Percentiles rank a stretch among this genome's conserved stretches.
Evolutionary conservation across 2,329 filamentous ascomycete species (phyloP).

Genomic region (Botrytis aclada): DNA sequence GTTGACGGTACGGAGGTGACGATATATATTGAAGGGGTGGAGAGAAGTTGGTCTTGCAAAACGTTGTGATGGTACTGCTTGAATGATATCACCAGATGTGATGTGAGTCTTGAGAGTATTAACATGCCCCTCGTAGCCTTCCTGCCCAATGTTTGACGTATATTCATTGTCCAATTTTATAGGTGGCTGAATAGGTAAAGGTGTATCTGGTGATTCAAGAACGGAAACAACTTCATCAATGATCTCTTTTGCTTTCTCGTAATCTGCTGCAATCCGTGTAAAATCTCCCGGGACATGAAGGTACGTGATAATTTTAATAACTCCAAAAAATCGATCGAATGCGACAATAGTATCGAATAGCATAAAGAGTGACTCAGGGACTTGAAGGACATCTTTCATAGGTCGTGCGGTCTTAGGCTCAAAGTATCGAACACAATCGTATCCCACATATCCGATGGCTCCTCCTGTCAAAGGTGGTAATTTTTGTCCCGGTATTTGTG

Average conservation of each 20-base stretch:
- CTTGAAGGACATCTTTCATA: constrained; percentile 81
- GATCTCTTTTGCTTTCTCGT: constrained; percentile 61
- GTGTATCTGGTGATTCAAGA: constrained; percentile 70
- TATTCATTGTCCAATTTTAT: constrained; percentile 75
- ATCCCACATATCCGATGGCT: constrained; percentile 93
- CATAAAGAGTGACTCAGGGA: constrained; percentile 96
- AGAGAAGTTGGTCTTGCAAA: constrained; percentile 85
- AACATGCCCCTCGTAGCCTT: constrained; percentile 90
- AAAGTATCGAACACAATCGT: constrained; percentile 96
- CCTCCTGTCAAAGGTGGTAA: constrained; percentile 87
- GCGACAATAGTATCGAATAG: constrained; percentile 92
- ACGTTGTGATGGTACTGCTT: constrained; percentile 92
- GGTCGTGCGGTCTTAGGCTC: constrained; percentile 92
- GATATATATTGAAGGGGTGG: constrained; percentile 98
- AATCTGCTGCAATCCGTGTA: constrained; percentile 62
- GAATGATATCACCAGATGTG: constrained; percentile 88
- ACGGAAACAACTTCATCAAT: constrained; percentile 68
- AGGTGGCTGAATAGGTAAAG: constrained; percentile 71
- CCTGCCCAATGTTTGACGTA: constrained; percentile 84
- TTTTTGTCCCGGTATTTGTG: constrained; percentile 75
- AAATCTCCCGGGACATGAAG: constrained; percentile 63
- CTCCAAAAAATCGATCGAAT: constrained; percentile 91
- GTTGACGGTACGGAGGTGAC: constrained; percentile 93
- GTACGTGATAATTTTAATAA: constrained; percentile 92
- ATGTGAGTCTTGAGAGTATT: constrained; percentile 86